Evolutionary conservation across 371 early-diverging fungal genomes (phyloP).

Genomic region (Mortierella sp.): DNA sequence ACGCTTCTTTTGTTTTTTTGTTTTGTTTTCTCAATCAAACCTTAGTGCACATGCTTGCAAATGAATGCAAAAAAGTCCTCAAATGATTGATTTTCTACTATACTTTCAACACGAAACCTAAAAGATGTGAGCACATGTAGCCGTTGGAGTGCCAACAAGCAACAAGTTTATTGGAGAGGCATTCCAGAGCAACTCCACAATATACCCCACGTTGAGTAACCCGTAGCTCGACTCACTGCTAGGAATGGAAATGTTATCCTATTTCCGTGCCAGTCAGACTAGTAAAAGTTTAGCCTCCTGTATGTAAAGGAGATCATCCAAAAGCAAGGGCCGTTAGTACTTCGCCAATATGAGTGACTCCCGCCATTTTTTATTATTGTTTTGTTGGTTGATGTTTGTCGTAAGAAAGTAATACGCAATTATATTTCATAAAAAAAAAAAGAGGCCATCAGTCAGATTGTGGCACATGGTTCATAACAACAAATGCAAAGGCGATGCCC

Average conservation of each 20-base stretch:
- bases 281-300: too few species aligned
- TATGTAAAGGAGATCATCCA: background rate
- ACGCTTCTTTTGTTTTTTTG: background rate
- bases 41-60: background rate
- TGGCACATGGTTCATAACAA: slow-evolving; percentile 3
- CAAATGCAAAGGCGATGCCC: background rate
- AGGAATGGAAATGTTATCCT: too few species aligned
- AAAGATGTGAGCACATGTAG: background rate
- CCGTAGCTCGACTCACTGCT: too few species aligned
- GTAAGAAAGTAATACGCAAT: too few species aligned
- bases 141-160: too few species aligned
- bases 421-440: background rate
- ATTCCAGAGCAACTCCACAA: too few species aligned
- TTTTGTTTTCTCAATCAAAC: background rate
- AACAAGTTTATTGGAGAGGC: too few species aligned
- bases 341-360: background rate
- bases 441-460: background rate
- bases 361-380: slow-evolving; percentile 1
- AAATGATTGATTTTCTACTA: slow-evolving; percentile 1
- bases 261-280: too few species aligned
- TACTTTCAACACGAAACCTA: background rate
- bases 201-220: too few species aligned
- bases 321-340: slow-evolving; percentile 1
- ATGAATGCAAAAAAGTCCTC: background rate
- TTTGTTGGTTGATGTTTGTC: background rate